phyloP scores from a whole-genome alignment of 1,139 yeast genomes.

The Kurtzmaniella quercitrusa region DNA sequence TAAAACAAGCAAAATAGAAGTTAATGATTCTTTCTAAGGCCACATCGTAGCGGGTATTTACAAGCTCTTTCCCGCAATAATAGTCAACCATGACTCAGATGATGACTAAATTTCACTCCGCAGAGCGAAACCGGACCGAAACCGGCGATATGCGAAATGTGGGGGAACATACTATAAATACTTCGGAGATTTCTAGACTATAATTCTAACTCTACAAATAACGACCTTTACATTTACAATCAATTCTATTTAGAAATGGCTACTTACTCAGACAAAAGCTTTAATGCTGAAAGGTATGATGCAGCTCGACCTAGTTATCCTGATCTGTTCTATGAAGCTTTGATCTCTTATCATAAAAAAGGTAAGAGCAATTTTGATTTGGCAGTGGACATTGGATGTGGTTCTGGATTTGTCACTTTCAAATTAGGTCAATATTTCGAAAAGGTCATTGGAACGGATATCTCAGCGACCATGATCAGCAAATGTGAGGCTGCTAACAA shows the following conservation, averaged over 20 bases:
- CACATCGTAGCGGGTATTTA: no score
- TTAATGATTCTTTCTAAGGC: no score
- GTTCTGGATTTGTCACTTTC: constrained; percentile 76
- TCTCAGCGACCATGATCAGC: constrained; percentile 60
- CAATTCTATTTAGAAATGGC: constrained; percentile 32
- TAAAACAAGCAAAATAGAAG: no score
- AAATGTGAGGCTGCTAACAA: constrained; percentile 30
- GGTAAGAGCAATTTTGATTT: constrained; percentile 14
- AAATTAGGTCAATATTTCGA: constrained; percentile 44
- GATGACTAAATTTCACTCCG: no score
- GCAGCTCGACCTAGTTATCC: constrained; percentile 39
- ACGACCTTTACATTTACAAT: no score
- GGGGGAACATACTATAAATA: background rate
- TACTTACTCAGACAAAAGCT: constrained; percentile 32
- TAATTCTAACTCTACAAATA: no score
- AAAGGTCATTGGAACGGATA: constrained; percentile 63
- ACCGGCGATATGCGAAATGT: background rate
- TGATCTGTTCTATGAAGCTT: constrained; percentile 24
- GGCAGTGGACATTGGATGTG: constrained; percentile 76
- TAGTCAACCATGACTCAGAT: no score
- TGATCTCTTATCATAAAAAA: constrained; percentile 25
- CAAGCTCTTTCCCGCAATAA: no score
- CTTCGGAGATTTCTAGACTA: background rate
- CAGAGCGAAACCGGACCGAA: background rate
- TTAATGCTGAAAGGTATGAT: constrained; percentile 34